A percentile compares a stretch with the other conserved stretches of the same genome.
These are phyloP conservation scores for Aureobasidium sp. DNA, from an alignment of 2,329 filamentous ascomycete genomes.

Conservation along the genomic window DNA sequence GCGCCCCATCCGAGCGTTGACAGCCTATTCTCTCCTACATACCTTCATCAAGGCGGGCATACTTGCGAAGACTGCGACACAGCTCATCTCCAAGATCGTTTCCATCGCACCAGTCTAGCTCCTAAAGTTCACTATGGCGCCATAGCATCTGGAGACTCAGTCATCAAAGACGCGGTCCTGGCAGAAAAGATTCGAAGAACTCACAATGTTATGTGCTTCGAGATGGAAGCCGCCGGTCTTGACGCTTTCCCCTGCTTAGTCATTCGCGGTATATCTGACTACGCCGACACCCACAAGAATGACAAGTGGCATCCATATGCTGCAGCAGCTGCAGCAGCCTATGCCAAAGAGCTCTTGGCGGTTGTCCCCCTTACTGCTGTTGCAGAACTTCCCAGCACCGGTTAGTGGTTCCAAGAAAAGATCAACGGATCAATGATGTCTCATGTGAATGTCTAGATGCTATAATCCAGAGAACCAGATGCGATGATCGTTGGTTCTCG, in stretches of 20 bases:
- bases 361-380: background rate
- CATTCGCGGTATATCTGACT: slow-evolving; percentile 21
- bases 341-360: slow-evolving; percentile 16
- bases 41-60: background rate
- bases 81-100: background rate
- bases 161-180: slow-evolving; percentile 16
- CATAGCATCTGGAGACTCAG: slow-evolving; percentile 17
- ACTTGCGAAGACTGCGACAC: background rate
- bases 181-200: background rate
- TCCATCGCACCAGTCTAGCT: background rate
- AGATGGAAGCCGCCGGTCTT: slow-evolving; percentile 19
- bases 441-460: background rate
- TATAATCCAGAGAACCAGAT: no score
- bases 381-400: background rate
- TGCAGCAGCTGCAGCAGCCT: slow-evolving; percentile 23
- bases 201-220: slow-evolving; percentile 15
- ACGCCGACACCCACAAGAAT: slow-evolving; percentile 25
- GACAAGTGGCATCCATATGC: slow-evolving; percentile 27
- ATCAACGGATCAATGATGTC: background rate
- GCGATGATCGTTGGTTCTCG: no score
- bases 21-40: background rate
- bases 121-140: slow-evolving; percentile 17
- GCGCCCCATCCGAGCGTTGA: background rate
- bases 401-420: background rate
- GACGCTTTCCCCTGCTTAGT: slow-evolving; percentile 19